Percentiles rank a stretch among this genome's conserved stretches.
These are phyloP conservation scores for Tritrichomonas musculus DNA, from an alignment of 208 protist species.

Conservation along the genomic window DNA sequence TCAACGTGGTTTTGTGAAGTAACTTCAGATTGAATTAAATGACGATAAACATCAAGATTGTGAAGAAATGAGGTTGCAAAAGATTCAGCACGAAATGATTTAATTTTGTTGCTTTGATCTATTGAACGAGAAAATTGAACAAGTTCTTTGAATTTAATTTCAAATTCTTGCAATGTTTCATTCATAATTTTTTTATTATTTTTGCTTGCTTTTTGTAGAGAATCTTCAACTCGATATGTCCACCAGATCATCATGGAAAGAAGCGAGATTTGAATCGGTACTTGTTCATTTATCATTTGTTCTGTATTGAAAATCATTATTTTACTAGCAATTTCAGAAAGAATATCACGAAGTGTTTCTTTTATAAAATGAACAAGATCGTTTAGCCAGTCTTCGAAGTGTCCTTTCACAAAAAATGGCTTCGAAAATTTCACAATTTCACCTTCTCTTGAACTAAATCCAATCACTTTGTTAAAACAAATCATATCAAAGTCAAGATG, in stretches of 20 bases:
- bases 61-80: not conserved
- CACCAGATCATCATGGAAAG: conserved; percentile 37
- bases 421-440: conserved; percentile 56
- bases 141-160: conserved; percentile 29
- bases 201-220: not conserved
- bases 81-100: not conserved
- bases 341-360: not conserved
- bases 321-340: not conserved
- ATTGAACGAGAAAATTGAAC: not conserved
- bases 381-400: conserved; percentile 66
- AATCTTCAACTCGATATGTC: not conserved
- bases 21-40: not conserved
- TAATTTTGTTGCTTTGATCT: not conserved
- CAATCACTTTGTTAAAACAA: conserved; percentile 39
- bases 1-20: conserved; percentile 59
- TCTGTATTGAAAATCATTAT: not conserved
- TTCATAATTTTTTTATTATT: conserved; percentile 13
- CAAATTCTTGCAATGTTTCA: conserved; percentile 14
- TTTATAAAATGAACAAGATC: conserved; percentile 54
- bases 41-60: not conserved
- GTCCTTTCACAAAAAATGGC: conserved; percentile 53
- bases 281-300: not conserved
- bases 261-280: conserved; percentile 36
- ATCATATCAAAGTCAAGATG: conserved; percentile 38
- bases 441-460: conserved; percentile 38